A percentile compares a stretch with the other conserved stretches of the same genome.
Evolutionary conservation across 768 basidiomycete species (phyloP).

Genomic region (Tylopilus cervinicoccineus): DNA sequence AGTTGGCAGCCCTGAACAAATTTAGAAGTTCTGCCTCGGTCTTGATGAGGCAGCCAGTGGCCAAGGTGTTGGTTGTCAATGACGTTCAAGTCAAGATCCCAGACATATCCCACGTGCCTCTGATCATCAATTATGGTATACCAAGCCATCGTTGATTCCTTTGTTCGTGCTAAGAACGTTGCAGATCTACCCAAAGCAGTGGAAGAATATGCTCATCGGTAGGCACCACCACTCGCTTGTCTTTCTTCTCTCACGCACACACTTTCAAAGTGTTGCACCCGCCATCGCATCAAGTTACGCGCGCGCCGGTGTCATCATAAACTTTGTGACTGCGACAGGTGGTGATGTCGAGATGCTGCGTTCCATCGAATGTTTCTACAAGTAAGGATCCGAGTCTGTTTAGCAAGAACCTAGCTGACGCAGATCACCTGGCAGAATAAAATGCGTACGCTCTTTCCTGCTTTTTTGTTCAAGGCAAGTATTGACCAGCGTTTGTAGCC

Average conservation of each 20-base stretch:
- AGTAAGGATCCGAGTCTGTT: constrained; percentile 44
- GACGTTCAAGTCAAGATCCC: constrained; percentile 90
- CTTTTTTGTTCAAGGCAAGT: constrained; percentile 8
- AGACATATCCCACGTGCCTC: constrained; percentile 85
- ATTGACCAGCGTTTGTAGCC: constrained; percentile 47
- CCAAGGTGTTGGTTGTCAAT: constrained; percentile 85
- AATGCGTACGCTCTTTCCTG: constrained; percentile 64
- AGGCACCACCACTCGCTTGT: constrained; percentile 8
- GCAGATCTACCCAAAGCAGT: constrained; percentile 89
- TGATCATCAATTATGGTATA: constrained; percentile 93
- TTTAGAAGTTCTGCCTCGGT: constrained; percentile 58
- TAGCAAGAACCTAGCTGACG: constrained; percentile 11
- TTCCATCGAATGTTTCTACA: constrained; percentile 98
- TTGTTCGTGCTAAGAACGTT: constrained; percentile 9
- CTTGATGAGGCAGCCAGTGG: constrained; percentile 59
- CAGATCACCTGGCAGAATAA: constrained; percentile 52
- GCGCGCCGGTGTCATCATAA: constrained; percentile 89
- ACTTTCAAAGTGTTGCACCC: constrained; percentile 62
- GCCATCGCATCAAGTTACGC: constrained; percentile 82
- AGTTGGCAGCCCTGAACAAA: constrained; percentile 79
- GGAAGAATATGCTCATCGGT: constrained; percentile 97
- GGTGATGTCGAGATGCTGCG: constrained; percentile 98
- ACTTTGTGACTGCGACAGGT: constrained; percentile 95
- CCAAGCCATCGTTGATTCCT: not conserved
- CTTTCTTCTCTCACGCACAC: constrained; percentile 7